A percentile compares a stretch with the other conserved stretches of the same genome.
phyloP scores from a whole-genome alignment of 2,329 filamentous ascomycete species.

The Scedosporium aurantiacum region DNA sequence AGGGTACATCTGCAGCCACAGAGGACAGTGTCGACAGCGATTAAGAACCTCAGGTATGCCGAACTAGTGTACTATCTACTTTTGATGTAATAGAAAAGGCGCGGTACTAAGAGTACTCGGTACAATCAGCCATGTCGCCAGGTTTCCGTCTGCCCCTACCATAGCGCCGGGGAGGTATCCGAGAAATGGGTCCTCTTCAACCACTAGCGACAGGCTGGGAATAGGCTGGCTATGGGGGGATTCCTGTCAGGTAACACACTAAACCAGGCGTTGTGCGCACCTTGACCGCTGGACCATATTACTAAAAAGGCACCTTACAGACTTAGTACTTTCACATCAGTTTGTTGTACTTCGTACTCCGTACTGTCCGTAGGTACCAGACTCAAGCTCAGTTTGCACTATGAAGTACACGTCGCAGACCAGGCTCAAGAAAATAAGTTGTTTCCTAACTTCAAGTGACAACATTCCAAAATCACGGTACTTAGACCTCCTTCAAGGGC shows the following conservation, averaged over 20 bases:
- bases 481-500: neutral
- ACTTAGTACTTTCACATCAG: neutral
- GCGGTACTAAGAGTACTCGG: neutral
- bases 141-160: neutral
- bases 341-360: too few species aligned
- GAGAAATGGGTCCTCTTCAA: neutral
- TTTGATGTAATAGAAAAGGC: neutral
- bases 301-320: neutral
- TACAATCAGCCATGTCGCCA: neutral
- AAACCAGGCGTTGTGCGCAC: neutral
- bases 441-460: neutral
- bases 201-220: neutral
- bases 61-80: neutral
- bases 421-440: too few species aligned
- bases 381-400: too few species aligned
- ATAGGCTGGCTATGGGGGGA: neutral
- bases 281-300: neutral
- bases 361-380: too few species aligned
- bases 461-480: neutral
- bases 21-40: neutral
- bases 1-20: conserved; percentile 1
- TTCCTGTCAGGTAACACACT: neutral
- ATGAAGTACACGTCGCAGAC: too few species aligned
- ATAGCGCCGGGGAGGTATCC: neutral
- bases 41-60: neutral